Evolutionary conservation across 345 rosid genomes (phyloP).

Genomic region (Aquilaria yunnanensis): DNA sequence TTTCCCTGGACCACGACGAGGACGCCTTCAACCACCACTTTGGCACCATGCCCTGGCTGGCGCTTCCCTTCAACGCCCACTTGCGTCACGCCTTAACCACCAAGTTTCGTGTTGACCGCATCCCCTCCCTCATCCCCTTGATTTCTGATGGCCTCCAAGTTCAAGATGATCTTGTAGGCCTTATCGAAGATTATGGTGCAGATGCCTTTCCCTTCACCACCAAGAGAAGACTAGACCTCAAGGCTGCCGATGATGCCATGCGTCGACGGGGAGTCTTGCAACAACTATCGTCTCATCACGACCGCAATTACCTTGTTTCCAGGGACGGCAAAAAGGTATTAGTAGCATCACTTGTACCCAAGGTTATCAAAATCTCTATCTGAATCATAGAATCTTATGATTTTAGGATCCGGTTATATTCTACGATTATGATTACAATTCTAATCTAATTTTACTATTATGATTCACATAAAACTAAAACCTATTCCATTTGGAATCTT

Average conservation of each 20-base stretch:
- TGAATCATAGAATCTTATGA: not conserved
- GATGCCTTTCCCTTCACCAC: slow-evolving; percentile 69
- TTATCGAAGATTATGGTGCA: slow-evolving; percentile 63
- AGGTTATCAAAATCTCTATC: not conserved
- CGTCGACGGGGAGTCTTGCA: slow-evolving; percentile 55
- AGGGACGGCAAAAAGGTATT: slow-evolving; percentile 48
- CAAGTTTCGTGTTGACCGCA: slow-evolving; percentile 38
- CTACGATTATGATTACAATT: too few relatives aligned
- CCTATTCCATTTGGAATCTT: too few relatives aligned
- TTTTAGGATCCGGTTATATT: not conserved
- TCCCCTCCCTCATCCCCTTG: slow-evolving; percentile 55
- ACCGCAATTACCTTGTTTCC: slow-evolving; percentile 35
- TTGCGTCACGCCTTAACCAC: slow-evolving; percentile 34
- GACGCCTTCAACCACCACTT: slow-evolving; percentile 53
- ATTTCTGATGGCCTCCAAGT: slow-evolving; percentile 31
- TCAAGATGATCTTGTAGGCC: slow-evolving; percentile 52
- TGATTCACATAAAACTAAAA: too few relatives aligned
- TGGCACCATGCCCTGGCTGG: slow-evolving; percentile 76
- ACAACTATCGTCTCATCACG: slow-evolving; percentile 46
- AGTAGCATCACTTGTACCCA: not conserved
- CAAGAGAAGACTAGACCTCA: slow-evolving; percentile 54
- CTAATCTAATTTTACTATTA: too few relatives aligned
- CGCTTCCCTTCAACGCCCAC: slow-evolving; percentile 49
- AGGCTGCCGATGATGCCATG: slow-evolving; percentile 47
- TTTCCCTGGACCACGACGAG: slow-evolving; percentile 68